These are phyloP conservation scores for Camelina neglecta DNA, from an alignment of 345 rosid genomes.

Conservation along the genomic window DNA sequence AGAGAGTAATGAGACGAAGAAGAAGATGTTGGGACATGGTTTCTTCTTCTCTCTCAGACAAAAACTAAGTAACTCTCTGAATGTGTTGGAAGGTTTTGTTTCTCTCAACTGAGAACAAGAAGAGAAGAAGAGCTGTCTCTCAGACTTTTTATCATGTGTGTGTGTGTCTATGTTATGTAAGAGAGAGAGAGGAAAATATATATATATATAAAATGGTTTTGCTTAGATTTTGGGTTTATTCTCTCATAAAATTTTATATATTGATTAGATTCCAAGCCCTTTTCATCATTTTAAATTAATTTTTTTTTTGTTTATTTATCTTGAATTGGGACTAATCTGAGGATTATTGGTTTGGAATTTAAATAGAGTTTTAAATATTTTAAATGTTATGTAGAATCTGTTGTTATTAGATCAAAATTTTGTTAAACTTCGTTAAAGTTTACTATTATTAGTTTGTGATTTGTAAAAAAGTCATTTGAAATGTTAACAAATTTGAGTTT, in stretches of 20 bases:
- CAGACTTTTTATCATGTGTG: conserved; percentile 35
- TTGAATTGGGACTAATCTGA: too few relatives aligned
- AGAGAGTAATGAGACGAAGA: conserved; percentile 21
- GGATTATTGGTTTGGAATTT: too few relatives aligned
- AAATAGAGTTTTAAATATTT: too few relatives aligned
- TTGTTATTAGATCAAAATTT: too few relatives aligned
- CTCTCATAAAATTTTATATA: conserved; percentile 6
- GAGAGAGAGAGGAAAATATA: not conserved
- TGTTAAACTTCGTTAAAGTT: too few relatives aligned
- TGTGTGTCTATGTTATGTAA: not conserved
- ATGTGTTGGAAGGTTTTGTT: conserved; percentile 18
- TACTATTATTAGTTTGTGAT: too few relatives aligned
- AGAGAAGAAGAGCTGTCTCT: conserved; percentile 36
- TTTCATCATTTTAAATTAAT: conserved; percentile 21
- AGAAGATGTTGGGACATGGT: conserved; percentile 36
- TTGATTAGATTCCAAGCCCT: conserved; percentile 44
- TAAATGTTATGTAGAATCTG: too few relatives aligned
- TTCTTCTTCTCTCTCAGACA: conserved; percentile 27
- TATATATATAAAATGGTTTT: conserved; percentile 27
- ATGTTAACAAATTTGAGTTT: too few relatives aligned
- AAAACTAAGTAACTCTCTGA: not conserved
- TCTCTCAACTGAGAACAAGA: conserved; percentile 26
- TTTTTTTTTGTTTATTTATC: too few relatives aligned
- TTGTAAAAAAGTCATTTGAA: too few relatives aligned
- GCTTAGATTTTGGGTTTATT: conserved; percentile 41